Evolutionary conservation across 306 rosid species (phyloP), one percentile per base, ranked within the genome.

Genomic region (Dalbergia oliveri): DNA sequence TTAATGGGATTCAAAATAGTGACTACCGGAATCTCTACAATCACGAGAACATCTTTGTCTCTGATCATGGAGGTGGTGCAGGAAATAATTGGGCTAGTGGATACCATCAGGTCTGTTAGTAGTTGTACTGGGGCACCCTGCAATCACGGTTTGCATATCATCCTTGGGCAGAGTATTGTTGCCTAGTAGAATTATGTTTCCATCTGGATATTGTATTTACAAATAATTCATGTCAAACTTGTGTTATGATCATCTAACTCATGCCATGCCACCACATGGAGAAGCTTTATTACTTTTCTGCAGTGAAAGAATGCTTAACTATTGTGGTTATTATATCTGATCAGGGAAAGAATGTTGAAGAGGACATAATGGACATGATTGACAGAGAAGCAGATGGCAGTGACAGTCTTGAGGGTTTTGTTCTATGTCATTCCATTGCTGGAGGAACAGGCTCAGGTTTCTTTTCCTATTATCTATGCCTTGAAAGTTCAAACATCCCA

Each of bases 381-480:
- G 99, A 95, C 71, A 89, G 99, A 90, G 99, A 95, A 88, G 99
- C 98, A 34, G 99, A 95, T 90, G 99, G 99, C 31, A 93, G 99
- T 89, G 99, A 95, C 78, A 95, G 99, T 87, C 99, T 95, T 65
- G 99, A 95, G 88, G 99, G 99, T 78, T 95, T 95, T 88, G 99
- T 95, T 84, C 88, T 95, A 21, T 95, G 99, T 77, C 99, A 95
- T 77, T 95, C 99, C 37, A 95, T 95, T 79, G 98, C 99, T 35
- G 99, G 99, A 76, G 99, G 99, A 82, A 95, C 99, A 33, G 99
- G 99, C 86, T 95, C 99, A 84, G 99, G 99, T 95, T 82, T 79
- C 47, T 73, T 75, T 78, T 47, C 56, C 19, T 66, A 53, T 37
- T 18, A 15, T 60, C n/a, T 67, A 73, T 73, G 50, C 44, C 31